phyloP scores from a whole-genome alignment of 2,329 filamentous ascomycete genomes.

The Colletotrichum liriopes region DNA sequence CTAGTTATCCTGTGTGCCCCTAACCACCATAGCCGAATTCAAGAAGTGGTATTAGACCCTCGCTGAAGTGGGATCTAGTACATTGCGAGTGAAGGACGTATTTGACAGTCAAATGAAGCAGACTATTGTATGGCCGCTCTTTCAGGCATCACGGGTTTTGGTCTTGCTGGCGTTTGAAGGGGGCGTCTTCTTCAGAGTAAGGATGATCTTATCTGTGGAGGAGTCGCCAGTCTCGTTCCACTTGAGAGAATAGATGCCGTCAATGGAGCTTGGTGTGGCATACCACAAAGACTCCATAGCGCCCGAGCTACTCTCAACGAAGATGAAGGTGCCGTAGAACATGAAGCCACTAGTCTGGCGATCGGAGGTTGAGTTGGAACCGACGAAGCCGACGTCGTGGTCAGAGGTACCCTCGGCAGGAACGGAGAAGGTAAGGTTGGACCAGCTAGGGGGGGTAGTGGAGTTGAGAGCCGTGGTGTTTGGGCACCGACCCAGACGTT shows the following conservation, averaged over 20 bases:
- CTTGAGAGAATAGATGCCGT: conserved; percentile 45
- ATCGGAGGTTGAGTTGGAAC: conserved; percentile 21
- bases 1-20: not conserved
- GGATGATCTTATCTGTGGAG: conserved; percentile 31
- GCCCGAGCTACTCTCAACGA: conserved; percentile 30
- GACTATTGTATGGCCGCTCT: not conserved
- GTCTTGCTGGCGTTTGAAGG: conserved; percentile 30
- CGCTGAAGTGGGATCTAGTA: too few relatives aligned
- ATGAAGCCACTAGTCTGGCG: conserved; percentile 45
- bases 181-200: conserved; percentile 45
- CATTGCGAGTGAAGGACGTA: too few relatives aligned
- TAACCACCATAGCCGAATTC: too few relatives aligned
- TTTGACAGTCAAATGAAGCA: too few relatives aligned
- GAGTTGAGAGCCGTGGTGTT: conserved; percentile 38
- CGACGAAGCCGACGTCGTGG: conserved; percentile 45
- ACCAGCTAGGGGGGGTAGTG: conserved; percentile 43
- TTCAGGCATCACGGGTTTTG: not conserved
- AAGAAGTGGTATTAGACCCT: too few relatives aligned
- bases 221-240: conserved; percentile 46
- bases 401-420: conserved; percentile 43
- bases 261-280: conserved; percentile 42
- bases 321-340: conserved; percentile 47
- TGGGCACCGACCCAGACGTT: conserved; percentile 44
- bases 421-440: conserved; percentile 47
- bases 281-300: conserved; percentile 46